Evolutionary conservation across 2,329 filamentous ascomycete species (phyloP).

Genomic region (Macrophomina pseudophaseolina): DNA sequence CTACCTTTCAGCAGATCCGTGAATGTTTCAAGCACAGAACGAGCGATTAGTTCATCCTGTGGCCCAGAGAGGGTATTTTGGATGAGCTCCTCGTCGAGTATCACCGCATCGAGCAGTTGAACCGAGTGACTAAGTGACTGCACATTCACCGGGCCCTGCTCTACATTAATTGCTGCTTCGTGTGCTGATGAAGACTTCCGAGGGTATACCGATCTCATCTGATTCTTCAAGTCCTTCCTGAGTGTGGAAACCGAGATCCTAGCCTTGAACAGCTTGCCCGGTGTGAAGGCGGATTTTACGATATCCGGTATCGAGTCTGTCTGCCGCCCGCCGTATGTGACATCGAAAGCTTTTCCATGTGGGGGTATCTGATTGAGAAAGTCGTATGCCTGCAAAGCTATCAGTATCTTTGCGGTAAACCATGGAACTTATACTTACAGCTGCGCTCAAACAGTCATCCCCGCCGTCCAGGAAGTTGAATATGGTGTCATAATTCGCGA

Average conservation of each 20-base stretch:
- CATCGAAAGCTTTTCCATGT: constrained; percentile 34
- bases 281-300: constrained; percentile 37
- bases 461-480: constrained; percentile 76
- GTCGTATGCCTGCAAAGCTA: constrained; percentile 37
- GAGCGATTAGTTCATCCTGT: constrained; percentile 36
- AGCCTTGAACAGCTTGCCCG: constrained; percentile 42
- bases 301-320: constrained; percentile 13
- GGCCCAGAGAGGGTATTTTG: constrained; percentile 31
- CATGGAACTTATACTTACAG: constrained; percentile 27
- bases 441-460: constrained; percentile 58
- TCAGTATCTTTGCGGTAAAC: constrained; percentile 28
- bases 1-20: constrained; percentile 43
- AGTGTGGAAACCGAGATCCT: constrained; percentile 33
- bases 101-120: constrained; percentile 37
- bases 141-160: constrained; percentile 40
- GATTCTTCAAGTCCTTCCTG: constrained; percentile 34
- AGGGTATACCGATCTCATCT: constrained; percentile 38
- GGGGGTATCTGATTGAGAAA: constrained; percentile 42
- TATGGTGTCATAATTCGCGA: constrained; percentile 81
- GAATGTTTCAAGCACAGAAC: constrained; percentile 37
- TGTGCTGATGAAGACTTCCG: not conserved
- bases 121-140: constrained; percentile 39
- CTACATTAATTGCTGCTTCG: not conserved
- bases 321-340: constrained; percentile 13
- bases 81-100: constrained; percentile 38